phyloP scores from a whole-genome alignment of 352 stramenopile genomes.

The Phytopythium helicoides region DNA sequence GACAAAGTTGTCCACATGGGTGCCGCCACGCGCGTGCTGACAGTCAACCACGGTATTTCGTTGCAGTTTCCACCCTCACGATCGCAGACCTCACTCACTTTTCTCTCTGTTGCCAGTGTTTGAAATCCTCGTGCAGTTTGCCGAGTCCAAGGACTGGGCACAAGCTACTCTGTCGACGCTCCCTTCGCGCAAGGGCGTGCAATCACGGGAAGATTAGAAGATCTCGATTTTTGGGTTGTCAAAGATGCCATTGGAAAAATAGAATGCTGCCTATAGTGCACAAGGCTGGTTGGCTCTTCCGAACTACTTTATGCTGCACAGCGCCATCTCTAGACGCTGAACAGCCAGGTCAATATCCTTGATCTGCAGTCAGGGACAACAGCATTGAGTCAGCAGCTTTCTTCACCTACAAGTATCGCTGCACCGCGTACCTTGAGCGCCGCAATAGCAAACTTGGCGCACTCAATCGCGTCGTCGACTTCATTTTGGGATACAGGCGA shows the following conservation, averaged over 20 bases:
- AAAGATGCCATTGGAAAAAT: too few relatives aligned
- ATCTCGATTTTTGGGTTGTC: too few relatives aligned
- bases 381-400: too few relatives aligned
- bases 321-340: constrained; percentile 74
- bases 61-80: background rate
- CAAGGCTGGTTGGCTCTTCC: background rate
- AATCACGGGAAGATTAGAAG: constrained; percentile 42
- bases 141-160: constrained; percentile 70
- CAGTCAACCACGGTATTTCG: constrained; percentile 85
- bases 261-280: background rate
- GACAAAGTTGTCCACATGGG: constrained; percentile 78
- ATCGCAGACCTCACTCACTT: background rate
- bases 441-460: constrained; percentile 76
- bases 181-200: constrained; percentile 63
- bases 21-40: constrained; percentile 71
- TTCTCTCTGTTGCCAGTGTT: constrained; percentile 48
- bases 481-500: constrained; percentile 60
- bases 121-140: constrained; percentile 75
- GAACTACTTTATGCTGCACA: constrained; percentile 61
- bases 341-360: constrained; percentile 81
- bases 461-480: constrained; percentile 83
- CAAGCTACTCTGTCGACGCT: constrained; percentile 66
- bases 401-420: background rate
- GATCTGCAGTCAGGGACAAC: constrained; percentile 27
- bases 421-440: constrained; percentile 59